These are phyloP conservation scores for Monascus purpureus DNA, from an alignment of 495 filamentous ascomycete species.

Conservation along the genomic window DNA sequence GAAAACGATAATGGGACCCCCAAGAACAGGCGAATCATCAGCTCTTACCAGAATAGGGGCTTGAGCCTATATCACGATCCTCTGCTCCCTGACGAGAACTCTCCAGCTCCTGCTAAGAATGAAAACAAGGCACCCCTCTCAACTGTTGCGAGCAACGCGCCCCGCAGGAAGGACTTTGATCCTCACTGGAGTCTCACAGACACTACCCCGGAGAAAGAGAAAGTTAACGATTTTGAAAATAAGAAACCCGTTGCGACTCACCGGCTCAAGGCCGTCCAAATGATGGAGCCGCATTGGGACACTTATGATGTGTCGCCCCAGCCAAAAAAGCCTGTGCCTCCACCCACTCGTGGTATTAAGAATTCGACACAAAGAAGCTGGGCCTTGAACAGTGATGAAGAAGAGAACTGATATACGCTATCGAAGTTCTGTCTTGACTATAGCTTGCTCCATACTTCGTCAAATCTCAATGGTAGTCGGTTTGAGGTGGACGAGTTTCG, in stretches of 20 bases:
- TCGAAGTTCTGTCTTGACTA: no score
- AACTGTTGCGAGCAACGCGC: conserved; percentile 49
- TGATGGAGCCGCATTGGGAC: conserved; percentile 55
- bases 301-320: conserved; percentile 47
- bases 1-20: conserved; percentile 12
- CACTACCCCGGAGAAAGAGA: conserved; percentile 32
- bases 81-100: conserved; percentile 43
- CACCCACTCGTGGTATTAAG: not conserved
- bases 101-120: conserved; percentile 10
- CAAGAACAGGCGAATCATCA: conserved; percentile 18
- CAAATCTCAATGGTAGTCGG: no score
- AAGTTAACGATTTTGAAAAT: conserved; percentile 33
- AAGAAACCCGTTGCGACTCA: conserved; percentile 35
- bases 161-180: conserved; percentile 59
- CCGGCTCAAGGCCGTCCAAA: conserved; percentile 32
- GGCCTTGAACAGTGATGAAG: no score
- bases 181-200: conserved; percentile 58
- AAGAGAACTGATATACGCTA: no score
- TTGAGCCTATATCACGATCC: conserved; percentile 67
- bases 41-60: conserved; percentile 42
- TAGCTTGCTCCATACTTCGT: no score
- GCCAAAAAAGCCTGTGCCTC: conserved; percentile 12
- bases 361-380: not conserved
- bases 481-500: no score
- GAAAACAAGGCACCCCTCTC: conserved; percentile 32